A percentile compares a stretch with the other conserved stretches of the same genome.
Conservation (phyloP, 495 filamentous ascomycete species). For the Aspergillus sclerotioniger region DNA sequence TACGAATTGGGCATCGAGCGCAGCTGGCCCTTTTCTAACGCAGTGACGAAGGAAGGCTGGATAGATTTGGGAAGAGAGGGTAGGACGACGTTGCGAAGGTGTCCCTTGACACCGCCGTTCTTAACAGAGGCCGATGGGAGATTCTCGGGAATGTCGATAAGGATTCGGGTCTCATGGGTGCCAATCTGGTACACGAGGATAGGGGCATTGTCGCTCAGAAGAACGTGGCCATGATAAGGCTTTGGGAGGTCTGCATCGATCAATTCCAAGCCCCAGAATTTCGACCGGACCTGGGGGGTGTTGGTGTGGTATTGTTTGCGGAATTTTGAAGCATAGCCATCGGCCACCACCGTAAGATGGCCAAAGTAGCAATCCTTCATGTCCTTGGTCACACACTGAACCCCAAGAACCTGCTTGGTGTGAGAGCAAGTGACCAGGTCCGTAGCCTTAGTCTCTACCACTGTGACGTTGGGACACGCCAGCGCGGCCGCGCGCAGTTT, state of each 20-base stretch:
- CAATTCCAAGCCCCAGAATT: slow-evolving; percentile 91
- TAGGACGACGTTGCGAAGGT: slow-evolving; percentile 73
- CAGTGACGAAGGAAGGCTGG: slow-evolving; percentile 69
- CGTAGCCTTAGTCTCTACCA: slow-evolving; percentile 70
- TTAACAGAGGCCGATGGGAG: slow-evolving; percentile 65
- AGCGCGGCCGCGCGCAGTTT: slow-evolving; percentile 67
- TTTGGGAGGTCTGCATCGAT: slow-evolving; percentile 77
- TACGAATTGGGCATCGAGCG: slow-evolving; percentile 92
- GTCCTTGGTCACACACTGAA: slow-evolving; percentile 61
- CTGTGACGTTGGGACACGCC: slow-evolving; percentile 65
- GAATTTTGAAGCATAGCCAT: slow-evolving; percentile 93
- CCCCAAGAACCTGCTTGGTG: slow-evolving; percentile 67
- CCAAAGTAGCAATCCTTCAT: slow-evolving; percentile 78
- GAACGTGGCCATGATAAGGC: slow-evolving; percentile 77
- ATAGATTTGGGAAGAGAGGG: slow-evolving; percentile 72
- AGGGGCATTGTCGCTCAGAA: slow-evolving; percentile 72
- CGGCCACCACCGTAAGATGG: slow-evolving; percentile 80
- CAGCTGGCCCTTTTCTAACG: slow-evolving; percentile 70
- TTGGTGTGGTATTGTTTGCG: slow-evolving; percentile 73
- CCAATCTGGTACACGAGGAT: slow-evolving; percentile 97
- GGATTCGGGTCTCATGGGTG: slow-evolving; percentile 84
- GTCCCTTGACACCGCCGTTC: slow-evolving; percentile 77
- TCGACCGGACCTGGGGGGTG: slow-evolving; percentile 67
- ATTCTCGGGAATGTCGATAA: slow-evolving; percentile 86
- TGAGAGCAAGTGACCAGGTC: slow-evolving; percentile 58